Evolutionary conservation across 768 basidiomycete species (phyloP).

Genomic region (Galerina marginata): DNA sequence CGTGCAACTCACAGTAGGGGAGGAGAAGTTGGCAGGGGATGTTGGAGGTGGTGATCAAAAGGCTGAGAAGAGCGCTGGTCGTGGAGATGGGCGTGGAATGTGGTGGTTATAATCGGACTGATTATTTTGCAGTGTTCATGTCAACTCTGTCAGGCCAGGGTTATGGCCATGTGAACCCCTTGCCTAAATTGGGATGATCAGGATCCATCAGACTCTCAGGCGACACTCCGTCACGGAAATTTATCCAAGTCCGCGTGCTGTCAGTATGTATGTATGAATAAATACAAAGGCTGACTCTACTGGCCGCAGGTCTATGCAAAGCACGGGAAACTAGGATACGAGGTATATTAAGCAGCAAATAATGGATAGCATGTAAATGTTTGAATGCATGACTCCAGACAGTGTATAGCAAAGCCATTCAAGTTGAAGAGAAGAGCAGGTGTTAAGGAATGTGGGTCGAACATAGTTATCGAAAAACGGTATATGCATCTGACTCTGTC

Average conservation of each 20-base stretch:
- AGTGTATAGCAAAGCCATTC: slow-evolving; percentile 19
- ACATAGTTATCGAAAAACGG: slow-evolving; percentile 23
- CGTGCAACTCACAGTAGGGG: neutral
- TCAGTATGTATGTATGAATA: slow-evolving; percentile 10
- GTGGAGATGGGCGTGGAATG: slow-evolving; percentile 20
- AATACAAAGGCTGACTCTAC: slow-evolving; percentile 14
- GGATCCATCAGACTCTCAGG: slow-evolving; percentile 22
- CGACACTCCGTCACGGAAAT: slow-evolving; percentile 9
- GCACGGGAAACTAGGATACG: slow-evolving; percentile 14
- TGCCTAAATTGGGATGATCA: slow-evolving; percentile 17
- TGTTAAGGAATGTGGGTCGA: slow-evolving; percentile 26
- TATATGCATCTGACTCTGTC: slow-evolving; percentile 22
- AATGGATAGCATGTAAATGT: slow-evolving; percentile 9
- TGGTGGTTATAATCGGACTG: slow-evolving; percentile 32
- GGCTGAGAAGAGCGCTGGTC: slow-evolving; percentile 1
- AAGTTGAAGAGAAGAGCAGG: slow-evolving; percentile 13
- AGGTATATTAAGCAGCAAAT: slow-evolving; percentile 19
- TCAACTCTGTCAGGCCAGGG: slow-evolving; percentile 12
- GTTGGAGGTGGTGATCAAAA: neutral
- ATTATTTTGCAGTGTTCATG: slow-evolving; percentile 33
- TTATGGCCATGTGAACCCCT: slow-evolving; percentile 24
- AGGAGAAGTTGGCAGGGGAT: slow-evolving; percentile 5
- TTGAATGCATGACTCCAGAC: slow-evolving; percentile 23
- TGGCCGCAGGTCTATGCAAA: neutral
- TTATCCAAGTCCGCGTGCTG: slow-evolving; percentile 15